phyloP scores from a whole-genome alignment of 306 rosid genomes.

The Medicago lupulina region DNA sequence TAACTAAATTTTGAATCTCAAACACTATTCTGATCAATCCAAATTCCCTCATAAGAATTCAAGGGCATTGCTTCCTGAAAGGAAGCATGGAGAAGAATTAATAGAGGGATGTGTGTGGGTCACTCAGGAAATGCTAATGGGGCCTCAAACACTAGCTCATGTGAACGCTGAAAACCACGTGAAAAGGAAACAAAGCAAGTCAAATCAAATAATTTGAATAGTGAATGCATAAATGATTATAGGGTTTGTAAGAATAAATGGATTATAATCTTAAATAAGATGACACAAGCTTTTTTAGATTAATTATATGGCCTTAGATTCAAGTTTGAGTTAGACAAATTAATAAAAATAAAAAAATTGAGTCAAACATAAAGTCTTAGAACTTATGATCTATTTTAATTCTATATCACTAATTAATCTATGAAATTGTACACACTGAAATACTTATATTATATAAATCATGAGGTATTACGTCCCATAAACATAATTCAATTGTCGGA shows the following conservation, averaged over 20 bases:
- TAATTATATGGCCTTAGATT: too few relatives aligned
- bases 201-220: slow-evolving; percentile 54
- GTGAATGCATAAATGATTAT: slow-evolving; percentile 29
- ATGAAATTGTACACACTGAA: not conserved
- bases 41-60: slow-evolving; percentile 14
- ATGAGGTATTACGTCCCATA: too few relatives aligned
- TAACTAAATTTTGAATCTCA: slow-evolving; percentile 27
- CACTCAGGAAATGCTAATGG: slow-evolving; percentile 39
- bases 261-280: too few relatives aligned
- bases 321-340: too few relatives aligned
- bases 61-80: slow-evolving; percentile 53
- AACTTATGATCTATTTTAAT: too few relatives aligned
- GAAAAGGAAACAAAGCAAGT: slow-evolving; percentile 38
- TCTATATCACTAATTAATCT: too few relatives aligned
- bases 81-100: slow-evolving; percentile 87
- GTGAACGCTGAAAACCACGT: slow-evolving; percentile 59
- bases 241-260: too few relatives aligned
- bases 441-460: not conserved
- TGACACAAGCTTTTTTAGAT: too few relatives aligned
- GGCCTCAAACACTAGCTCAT: slow-evolving; percentile 53
- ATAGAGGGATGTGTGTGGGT: slow-evolving; percentile 64
- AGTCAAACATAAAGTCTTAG: too few relatives aligned
- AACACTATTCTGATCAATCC: not conserved
- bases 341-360: too few relatives aligned
- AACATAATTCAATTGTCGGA: too few relatives aligned